Evolutionary conservation across 108 stramenopile species (phyloP).

Genomic region (Discostella stelligeroides): DNA sequence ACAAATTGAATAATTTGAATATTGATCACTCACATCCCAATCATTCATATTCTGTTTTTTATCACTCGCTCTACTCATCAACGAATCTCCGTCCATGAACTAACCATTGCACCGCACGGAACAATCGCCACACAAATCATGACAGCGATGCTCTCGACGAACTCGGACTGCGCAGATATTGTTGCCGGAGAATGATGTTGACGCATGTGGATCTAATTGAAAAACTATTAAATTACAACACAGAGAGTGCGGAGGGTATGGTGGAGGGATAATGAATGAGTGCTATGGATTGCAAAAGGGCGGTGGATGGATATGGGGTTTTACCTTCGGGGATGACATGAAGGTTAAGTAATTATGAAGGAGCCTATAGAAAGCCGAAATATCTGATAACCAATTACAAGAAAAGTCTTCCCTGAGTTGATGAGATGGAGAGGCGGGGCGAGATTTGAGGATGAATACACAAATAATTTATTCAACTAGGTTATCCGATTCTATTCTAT

Average conservation of each 20-base stretch:
- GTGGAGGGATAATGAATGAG: neutral
- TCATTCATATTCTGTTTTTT: too few species aligned
- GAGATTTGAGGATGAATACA: constrained; percentile 18
- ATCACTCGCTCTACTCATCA: too few species aligned
- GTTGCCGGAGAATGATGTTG: constrained; percentile 99
- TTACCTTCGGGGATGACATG: too few species aligned
- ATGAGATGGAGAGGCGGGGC: constrained; percentile 70
- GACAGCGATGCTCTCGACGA: constrained; percentile 95
- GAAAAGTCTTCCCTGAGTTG: constrained; percentile 49
- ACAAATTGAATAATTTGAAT: neutral
- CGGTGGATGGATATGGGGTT: too few species aligned
- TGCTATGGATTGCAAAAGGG: too few species aligned
- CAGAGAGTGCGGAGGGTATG: constrained; percentile 77
- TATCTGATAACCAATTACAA: too few species aligned
- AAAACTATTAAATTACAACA: constrained; percentile 99
- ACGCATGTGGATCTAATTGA: constrained; percentile 99
- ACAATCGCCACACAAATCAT: neutral
- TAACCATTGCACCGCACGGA: neutral
- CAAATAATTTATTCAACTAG: neutral
- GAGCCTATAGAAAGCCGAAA: too few species aligned
- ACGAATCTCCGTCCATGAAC: too few species aligned
- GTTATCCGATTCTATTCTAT: neutral
- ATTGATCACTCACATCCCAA: constrained; percentile 3
- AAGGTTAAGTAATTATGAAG: too few species aligned
- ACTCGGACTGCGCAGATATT: constrained; percentile 97